A percentile compares a stretch with the other conserved stretches of the same genome.
Evolutionary conservation across 2,329 filamentous ascomycete genomes (phyloP).

Genomic region (Nemania serpens): DNA sequence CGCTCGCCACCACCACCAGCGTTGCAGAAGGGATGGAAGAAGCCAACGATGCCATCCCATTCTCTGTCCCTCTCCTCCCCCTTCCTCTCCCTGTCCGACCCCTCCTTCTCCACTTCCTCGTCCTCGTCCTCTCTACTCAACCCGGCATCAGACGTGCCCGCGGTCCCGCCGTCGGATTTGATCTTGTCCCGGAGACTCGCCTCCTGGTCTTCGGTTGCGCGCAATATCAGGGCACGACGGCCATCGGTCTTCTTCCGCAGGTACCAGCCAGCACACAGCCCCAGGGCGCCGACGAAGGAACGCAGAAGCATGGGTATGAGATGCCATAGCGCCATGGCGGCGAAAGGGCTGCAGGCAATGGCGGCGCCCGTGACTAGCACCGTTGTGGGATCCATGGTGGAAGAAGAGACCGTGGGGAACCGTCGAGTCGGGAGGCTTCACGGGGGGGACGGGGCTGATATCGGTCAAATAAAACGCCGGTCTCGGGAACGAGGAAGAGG

Average conservation of each 20-base stretch:
- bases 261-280: slow-evolving; percentile 60
- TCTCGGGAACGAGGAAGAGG: too few relatives aligned
- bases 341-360: slow-evolving; percentile 38
- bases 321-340: slow-evolving; percentile 38
- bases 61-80: slow-evolving; percentile 54
- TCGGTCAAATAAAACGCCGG: background rate
- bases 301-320: slow-evolving; percentile 43
- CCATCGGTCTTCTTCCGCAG: slow-evolving; percentile 67
- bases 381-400: slow-evolving; percentile 35
- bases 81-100: slow-evolving; percentile 42
- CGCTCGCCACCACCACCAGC: slow-evolving; percentile 94
- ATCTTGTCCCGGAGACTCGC: slow-evolving; percentile 41
- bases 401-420: slow-evolving; percentile 8
- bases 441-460: background rate
- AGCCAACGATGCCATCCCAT: slow-evolving; percentile 87
- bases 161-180: slow-evolving; percentile 36
- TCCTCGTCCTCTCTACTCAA: slow-evolving; percentile 61
- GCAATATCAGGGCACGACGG: slow-evolving; percentile 61
- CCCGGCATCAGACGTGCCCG: slow-evolving; percentile 4
- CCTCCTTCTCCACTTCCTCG: slow-evolving; percentile 57
- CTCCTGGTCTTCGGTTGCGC: slow-evolving; percentile 53
- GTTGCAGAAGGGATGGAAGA: slow-evolving; percentile 99
- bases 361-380: slow-evolving; percentile 35
- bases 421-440: background rate
- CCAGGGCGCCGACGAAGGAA: slow-evolving; percentile 46